These are phyloP conservation scores for Starmerella scarabaei DNA, from an alignment of 805 yeast species.

Conservation along the genomic window DNA sequence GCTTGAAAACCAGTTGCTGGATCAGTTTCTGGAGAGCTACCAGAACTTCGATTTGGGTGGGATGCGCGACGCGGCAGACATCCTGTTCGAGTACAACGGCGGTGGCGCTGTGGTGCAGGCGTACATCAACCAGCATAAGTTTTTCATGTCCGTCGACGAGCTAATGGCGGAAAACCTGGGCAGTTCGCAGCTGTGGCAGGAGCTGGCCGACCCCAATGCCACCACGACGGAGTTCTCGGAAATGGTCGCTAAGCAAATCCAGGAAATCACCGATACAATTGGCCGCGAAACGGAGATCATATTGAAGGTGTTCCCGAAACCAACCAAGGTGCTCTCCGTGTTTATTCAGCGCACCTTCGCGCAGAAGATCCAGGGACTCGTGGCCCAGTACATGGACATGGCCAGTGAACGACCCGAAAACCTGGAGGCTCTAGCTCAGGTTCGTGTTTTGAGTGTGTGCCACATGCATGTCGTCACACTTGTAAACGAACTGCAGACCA, in stretches of 20 bases:
- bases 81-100: slow-evolving; percentile 68
- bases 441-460: slow-evolving; percentile 60
- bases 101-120: slow-evolving; percentile 72
- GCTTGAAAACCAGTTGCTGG: slow-evolving; percentile 60
- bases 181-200: slow-evolving; percentile 37
- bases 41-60: slow-evolving; percentile 51
- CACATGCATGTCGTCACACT: slow-evolving; percentile 46
- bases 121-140: slow-evolving; percentile 67
- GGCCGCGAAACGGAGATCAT: slow-evolving; percentile 63
- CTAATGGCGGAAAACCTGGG: slow-evolving; percentile 21
- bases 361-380: slow-evolving; percentile 40
- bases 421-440: slow-evolving; percentile 37
- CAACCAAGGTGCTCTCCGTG: slow-evolving; percentile 51
- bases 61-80: slow-evolving; percentile 61
- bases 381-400: slow-evolving; percentile 43
- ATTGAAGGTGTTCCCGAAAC: slow-evolving; percentile 54
- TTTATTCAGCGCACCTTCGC: slow-evolving; percentile 68
- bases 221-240: slow-evolving; percentile 39
- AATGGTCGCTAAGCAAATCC: slow-evolving; percentile 40
- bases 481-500: slow-evolving; percentile 49
- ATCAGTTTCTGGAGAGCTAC: slow-evolving; percentile 62
- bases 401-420: slow-evolving; percentile 52
- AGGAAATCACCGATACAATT: slow-evolving; percentile 45
- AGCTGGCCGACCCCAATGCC: slow-evolving; percentile 46
- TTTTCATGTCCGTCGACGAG: slow-evolving; percentile 41